Base-by-base conservation (phyloP, 1,284 basidiomycete genomes). In the Puccinia polysora region DNA sequence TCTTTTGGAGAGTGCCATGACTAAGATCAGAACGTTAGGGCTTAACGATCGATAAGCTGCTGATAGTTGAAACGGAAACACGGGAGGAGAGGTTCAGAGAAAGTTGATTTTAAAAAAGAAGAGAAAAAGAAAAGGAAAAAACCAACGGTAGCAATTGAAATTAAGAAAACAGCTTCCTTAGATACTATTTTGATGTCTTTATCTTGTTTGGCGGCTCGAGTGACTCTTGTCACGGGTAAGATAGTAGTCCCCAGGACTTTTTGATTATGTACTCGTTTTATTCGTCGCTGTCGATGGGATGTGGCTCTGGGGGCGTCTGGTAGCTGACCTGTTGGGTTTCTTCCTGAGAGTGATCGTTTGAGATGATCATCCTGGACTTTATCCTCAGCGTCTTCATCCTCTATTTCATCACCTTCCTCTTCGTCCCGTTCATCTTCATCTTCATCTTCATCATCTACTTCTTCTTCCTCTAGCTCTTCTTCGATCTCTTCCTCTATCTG, bases 291-390 rank as follows among this genome's bases (percentile, higher is more conserved):
- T 5, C 58, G 58, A 15, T 43, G 58, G 15, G n/a, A 23, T 7
- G 55, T 30, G 20, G 58, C 36, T 4, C 43, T 23, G 15, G 28
- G n/a, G n/a, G 23, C 25, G 25, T n/a, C 14, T 40, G 58, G 8
- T 60, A 20, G 36, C 18, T 40, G n/a, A 49, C 18, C n/a, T 73
- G 72, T 36, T 74, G 74, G 12, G 23, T 15, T 25, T 60, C 20
- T 40, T 45, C 25, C 4, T 55, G n/a, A n/a, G n/a, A n/a, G 23
- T 4, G 58, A 12, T 91, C 91, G 34, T 86, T 85, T 23, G 88
- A 83, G 15, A 90, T 90, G 89, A 74, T 88, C 87, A 67, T 79
- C 76, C 28, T 80, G 77, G 55, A 72, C 80, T 76, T 23, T 67
- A 74, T 74, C 74, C 10, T 45, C 38, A 84, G 84, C 58, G 86